Conservation (phyloP, 495 filamentous ascomycete species). For the Lineolata rhizophorae region DNA sequence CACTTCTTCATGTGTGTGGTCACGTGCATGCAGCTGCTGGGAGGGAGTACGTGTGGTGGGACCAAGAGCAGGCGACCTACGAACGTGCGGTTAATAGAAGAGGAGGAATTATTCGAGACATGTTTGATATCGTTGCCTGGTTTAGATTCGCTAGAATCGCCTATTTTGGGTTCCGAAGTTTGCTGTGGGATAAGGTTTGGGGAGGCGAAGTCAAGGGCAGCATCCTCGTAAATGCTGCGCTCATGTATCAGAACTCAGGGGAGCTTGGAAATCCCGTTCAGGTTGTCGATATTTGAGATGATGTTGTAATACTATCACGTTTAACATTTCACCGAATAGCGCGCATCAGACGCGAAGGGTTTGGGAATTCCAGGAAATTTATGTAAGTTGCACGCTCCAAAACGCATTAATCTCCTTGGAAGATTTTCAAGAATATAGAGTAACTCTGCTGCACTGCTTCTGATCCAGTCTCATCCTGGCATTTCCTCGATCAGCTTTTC, state of each 20-base stretch:
- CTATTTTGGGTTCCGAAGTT: constrained; percentile 34
- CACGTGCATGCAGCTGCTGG: constrained; percentile 57
- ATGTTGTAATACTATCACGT: too few species aligned
- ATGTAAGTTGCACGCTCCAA: too few species aligned
- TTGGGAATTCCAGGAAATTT: too few species aligned
- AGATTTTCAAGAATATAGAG: too few species aligned
- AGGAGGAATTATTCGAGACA: constrained; percentile 24
- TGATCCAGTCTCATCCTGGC: too few species aligned
- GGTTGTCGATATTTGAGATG: too few species aligned
- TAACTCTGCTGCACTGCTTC: too few species aligned
- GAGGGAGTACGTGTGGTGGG: constrained; percentile 49
- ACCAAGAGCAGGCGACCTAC: constrained; percentile 49
- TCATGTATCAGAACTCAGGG: constrained; percentile 46
- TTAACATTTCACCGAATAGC: too few species aligned
- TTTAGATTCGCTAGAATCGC: constrained; percentile 36
- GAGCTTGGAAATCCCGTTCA: constrained; percentile 39
- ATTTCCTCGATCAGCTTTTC: too few species aligned
- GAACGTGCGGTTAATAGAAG: constrained; percentile 32
- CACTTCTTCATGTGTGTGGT: constrained; percentile 69
- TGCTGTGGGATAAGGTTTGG: constrained; percentile 55
- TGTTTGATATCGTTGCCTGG: constrained; percentile 34
- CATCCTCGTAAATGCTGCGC: constrained; percentile 57
- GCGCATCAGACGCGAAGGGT: too few species aligned
- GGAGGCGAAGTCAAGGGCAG: constrained; percentile 32
- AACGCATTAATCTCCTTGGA: too few species aligned